These are phyloP conservation scores for Tremella fuciformis DNA, from an alignment of 768 basidiomycete genomes.

Conservation along the genomic window DNA sequence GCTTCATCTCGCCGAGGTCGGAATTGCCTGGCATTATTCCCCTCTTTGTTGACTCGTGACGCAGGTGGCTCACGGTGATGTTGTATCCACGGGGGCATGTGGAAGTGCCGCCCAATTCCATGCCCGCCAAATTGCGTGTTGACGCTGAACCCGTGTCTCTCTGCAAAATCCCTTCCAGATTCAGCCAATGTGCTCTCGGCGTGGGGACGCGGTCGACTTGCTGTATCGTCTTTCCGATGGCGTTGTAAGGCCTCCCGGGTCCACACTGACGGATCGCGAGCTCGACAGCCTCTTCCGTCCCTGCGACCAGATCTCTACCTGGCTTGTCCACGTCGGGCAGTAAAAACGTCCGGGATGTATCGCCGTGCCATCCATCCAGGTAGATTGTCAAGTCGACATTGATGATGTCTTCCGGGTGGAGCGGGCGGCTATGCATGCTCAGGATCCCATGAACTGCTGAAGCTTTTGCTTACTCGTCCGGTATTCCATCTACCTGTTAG, in stretches of 20 bases:
- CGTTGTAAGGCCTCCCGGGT: slow-evolving; percentile 66
- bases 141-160: slow-evolving; percentile 59
- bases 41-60: background rate
- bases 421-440: slow-evolving; percentile 60
- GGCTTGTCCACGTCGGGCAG: slow-evolving; percentile 73
- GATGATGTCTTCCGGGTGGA: slow-evolving; percentile 79
- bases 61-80: slow-evolving; percentile 62
- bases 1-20: slow-evolving; percentile 74
- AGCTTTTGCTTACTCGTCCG: slow-evolving; percentile 66
- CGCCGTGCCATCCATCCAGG: slow-evolving; percentile 80
- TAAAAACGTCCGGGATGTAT: slow-evolving; percentile 78
- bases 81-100: slow-evolving; percentile 75
- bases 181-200: background rate
- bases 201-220: slow-evolving; percentile 20
- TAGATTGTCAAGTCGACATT: slow-evolving; percentile 86
- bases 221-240: slow-evolving; percentile 69
- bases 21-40: slow-evolving; percentile 63
- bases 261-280: slow-evolving; percentile 72
- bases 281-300: slow-evolving; percentile 65
- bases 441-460: background rate
- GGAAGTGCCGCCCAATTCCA: slow-evolving; percentile 79
- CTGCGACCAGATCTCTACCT: slow-evolving; percentile 64
- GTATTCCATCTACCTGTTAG: slow-evolving; percentile 65
- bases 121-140: slow-evolving; percentile 77
- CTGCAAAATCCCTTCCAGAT: slow-evolving; percentile 32